Percentiles rank a stretch among this genome's conserved stretches.
phyloP scores from a whole-genome alignment of 352 stramenopile species.

The Globisporangium spinosum region DNA sequence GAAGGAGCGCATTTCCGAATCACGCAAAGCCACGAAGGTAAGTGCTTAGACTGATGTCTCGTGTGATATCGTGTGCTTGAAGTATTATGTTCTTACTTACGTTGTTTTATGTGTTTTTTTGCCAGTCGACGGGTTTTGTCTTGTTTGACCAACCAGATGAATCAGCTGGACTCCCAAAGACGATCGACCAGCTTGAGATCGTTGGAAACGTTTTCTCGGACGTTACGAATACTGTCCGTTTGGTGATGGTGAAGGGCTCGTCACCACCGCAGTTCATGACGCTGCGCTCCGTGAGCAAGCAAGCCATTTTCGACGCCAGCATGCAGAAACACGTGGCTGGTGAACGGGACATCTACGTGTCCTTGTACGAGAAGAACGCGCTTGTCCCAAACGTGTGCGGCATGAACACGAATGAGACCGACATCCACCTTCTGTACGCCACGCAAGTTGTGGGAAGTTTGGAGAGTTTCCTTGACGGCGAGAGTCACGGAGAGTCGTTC shows the following conservation, averaged over 20 bases:
- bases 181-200: slow-evolving; percentile 63
- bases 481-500: slow-evolving; percentile 70
- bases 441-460: slow-evolving; percentile 79
- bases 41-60: neutral
- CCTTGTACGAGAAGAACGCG: slow-evolving; percentile 74
- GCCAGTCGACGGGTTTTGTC: slow-evolving; percentile 50
- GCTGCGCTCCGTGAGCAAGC: slow-evolving; percentile 74
- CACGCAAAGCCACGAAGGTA: slow-evolving; percentile 57
- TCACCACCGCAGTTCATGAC: slow-evolving; percentile 62
- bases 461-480: slow-evolving; percentile 68
- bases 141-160: slow-evolving; percentile 55
- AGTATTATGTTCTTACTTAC: neutral
- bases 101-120: neutral
- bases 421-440: slow-evolving; percentile 83
- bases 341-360: slow-evolving; percentile 82
- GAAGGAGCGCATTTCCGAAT: slow-evolving; percentile 58
- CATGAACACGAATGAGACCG: slow-evolving; percentile 73
- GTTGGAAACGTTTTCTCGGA: slow-evolving; percentile 75
- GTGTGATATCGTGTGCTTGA: too few species aligned
- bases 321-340: slow-evolving; percentile 82
- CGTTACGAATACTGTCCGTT: slow-evolving; percentile 63
- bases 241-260: slow-evolving; percentile 61
- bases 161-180: slow-evolving; percentile 32
- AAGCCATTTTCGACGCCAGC: slow-evolving; percentile 70
- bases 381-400: slow-evolving; percentile 64